Evolutionary conservation across 352 stramenopile species (phyloP), one percentile per base, ranked within the genome.

Genomic region (Globisporangium camurandrum): DNA sequence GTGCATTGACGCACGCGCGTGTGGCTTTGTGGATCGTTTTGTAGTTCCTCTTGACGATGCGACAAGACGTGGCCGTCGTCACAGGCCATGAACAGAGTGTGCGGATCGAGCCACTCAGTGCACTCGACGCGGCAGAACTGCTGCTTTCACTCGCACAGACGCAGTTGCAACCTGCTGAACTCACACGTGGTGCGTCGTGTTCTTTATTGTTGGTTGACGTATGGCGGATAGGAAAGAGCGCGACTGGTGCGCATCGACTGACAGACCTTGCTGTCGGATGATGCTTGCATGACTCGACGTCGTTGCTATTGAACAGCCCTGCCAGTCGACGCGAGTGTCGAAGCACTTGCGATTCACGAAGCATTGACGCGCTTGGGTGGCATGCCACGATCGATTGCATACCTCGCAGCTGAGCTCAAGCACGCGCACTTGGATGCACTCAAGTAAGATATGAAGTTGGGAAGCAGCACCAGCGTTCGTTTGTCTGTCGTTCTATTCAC

Each of bases 141-240:
- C 67, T 87, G 14, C 56, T 81, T 27, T 69, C 70, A 4, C 54
- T 83, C 51, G 68, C 71, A 11, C 58, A 67, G 52, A 41, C 46
- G 0, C 61, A 65, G 53, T 47, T 87, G 16, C 69, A 56, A 27
- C 60, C 56, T 17, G 53, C 64, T 8, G 57, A 78, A 36, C 49
- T 84, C 11, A 55, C 53, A 39, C 62, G 66, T 39, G 51, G 72
- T 84, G 69, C 39, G 71, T 70, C 10, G 6, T 42, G 40, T 30
- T 7, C 36, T 24, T 19, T 12, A 11, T 9, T 22, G 16, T 7
- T 12, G 7, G 6, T 10, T n/a, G n/a, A n/a, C n/a, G n/a, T n/a
- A n/a, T n/a, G n/a, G n/a, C n/a, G n/a, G n/a, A n/a, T n/a, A n/a
- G n/a, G n/a, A n/a, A n/a, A n/a, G n/a, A n/a, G n/a, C n/a, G n/a